Evolutionary conservation across 116 monocot genomes (phyloP).

Genomic region (Trichopus zeylanicus): DNA sequence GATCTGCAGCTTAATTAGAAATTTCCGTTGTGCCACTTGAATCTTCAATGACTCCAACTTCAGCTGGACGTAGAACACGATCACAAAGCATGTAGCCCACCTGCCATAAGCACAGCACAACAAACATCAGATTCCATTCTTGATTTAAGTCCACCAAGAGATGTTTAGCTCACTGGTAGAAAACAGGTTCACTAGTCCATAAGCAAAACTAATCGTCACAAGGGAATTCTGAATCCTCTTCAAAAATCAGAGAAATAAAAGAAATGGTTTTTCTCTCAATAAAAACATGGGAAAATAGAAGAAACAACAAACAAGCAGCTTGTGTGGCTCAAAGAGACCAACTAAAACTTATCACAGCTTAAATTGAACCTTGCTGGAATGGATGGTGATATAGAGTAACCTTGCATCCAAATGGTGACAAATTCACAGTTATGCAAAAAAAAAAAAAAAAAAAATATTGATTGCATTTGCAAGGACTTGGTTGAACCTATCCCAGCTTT

Average conservation of each 20-base stretch:
- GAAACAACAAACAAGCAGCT: no score
- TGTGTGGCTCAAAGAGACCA: no score
- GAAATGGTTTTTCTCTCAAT: no score
- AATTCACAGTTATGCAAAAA: no score
- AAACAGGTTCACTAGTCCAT: not conserved
- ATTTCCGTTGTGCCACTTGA: conserved; percentile 9
- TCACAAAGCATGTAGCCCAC: conserved; percentile 80
- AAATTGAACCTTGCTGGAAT: no score
- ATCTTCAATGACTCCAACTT: conserved; percentile 72
- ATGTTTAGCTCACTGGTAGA: not conserved
- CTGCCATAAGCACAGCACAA: conserved; percentile 20
- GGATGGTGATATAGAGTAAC: no score
- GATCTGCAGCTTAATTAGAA: not conserved
- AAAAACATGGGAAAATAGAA: no score
- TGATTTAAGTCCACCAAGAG: no score
- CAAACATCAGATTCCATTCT: not conserved
- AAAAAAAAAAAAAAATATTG: not conserved
- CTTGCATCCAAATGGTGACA: no score
- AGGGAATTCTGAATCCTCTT: not conserved
- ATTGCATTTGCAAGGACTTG: not conserved
- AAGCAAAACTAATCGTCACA: no score
- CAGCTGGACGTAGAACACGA: conserved; percentile 82
- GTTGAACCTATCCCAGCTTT: not conserved
- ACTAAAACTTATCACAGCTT: no score
- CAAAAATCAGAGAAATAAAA: no score